Evolutionary conservation across 1,284 basidiomycete genomes (phyloP), one percentile per base, ranked within the genome.

Genomic region (Sanghuangporus weigelae): DNA sequence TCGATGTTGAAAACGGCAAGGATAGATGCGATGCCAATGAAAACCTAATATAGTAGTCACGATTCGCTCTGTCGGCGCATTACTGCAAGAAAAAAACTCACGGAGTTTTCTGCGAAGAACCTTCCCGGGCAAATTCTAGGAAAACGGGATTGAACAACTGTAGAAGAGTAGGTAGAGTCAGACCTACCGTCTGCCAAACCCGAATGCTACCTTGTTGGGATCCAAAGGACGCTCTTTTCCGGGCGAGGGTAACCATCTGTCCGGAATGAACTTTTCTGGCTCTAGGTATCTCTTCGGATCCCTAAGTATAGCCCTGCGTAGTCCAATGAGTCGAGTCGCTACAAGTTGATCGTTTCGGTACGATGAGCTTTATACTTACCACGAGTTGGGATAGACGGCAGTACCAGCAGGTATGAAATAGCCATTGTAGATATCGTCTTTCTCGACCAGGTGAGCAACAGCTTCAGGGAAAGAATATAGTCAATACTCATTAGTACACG

Each of bases 361-460:
- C 2, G 40, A 42, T n/a, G 5, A 42, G 16, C 40, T 42, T n/a
- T n/a, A 1, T n/a, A 42, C 67, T 21, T 56, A 71, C 74, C 73
- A 74, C 2, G 72, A 57, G 59, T 74, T 74, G 1, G 70, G 62
- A 36, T 73, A 68, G 6, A 74, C 67, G 19, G 67, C 53, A 4
- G 71, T 67, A 0, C 70, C 71, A 36, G 69, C 69, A 1, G 73
- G 62, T 2, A 63, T 50, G 38, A 63, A 54, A 16, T 53, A 59
- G 2, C 51, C 63, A 36, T 59, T 48, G 38, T 63, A 63, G 7
- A 39, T n/a, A 23, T 63, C 63, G 35, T 63, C 63, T 57, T 63
- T n/a, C 19, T 26, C 48, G 12, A 61, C 26, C 7, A 44, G 46
- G 49, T 67, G 67, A 7, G 64, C 57, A 14, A 66, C 7, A 11